Evolutionary conservation across 75 land plant species (phyloP), one percentile per base, ranked within the genome.

Genomic region (Cupressus sempervirens): DNA sequence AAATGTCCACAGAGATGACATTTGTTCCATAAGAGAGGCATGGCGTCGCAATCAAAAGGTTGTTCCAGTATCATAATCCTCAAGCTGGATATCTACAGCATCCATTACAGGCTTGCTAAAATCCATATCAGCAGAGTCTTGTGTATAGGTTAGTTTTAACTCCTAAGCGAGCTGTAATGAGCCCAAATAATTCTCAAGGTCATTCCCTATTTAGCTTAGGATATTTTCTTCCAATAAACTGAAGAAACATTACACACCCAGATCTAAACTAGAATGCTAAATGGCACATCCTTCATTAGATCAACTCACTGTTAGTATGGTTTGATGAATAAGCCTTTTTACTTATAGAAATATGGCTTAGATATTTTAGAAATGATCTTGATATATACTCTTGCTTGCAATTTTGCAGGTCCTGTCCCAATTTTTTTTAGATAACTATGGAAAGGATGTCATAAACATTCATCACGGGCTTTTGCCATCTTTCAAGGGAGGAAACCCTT

Each of bases 401-500:
- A 77, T 35, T 58, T 62, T 89, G 86, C 89, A 97, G 99, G 75
- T 97, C 85, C 74, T 97, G 62, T 97, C 98, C 79, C 88, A 93
- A 70, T 48, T 88, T 20, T 97, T 97, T 85, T 86, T 97, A 85
- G 88, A 84, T 80, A 85, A 84, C 58, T 97, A 97, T 87, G 93
- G 93, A 54, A 97, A 91, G 87, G 99, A 97, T 86, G 81, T 97
- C 32, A 96, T 96, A 43, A 97, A 97, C 86, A 97, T 97, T 86
- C 99, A 97, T 86, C 99, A 97, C 87, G 99, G 99, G 68, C 96
- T 97, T 80, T 86, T 97, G 77, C 99, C 99, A 65, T 97, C 99
- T 82, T 97, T 97, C 84, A 97, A 94, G 87, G 99, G 99, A 83
- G 95, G 97, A 38, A 88, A 93, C 88, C 99, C 99, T 30, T 91